Evolutionary conservation across 2,329 filamentous ascomycete species (phyloP), one percentile per base, ranked within the genome.

Genomic region (Calonectria honghensis): DNA sequence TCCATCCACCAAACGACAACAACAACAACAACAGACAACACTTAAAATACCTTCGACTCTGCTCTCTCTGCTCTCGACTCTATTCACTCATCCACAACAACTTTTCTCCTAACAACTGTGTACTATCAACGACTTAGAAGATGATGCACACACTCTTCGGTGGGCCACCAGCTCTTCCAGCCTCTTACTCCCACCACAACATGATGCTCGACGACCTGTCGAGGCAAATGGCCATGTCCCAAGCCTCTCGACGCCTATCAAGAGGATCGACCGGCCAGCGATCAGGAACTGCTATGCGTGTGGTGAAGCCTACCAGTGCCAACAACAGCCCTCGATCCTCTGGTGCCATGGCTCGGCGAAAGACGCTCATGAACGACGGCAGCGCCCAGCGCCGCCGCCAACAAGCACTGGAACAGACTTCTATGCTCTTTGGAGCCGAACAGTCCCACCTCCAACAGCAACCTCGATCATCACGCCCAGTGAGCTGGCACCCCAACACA

Each of bases 401-500:
- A 65, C 88, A 89, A 74, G 85, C 85, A 39, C 79, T 88, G 57
- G 86, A 90, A 73, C 86, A 89, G 73, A 81, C 87, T 32, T 76
- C 79, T 50, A 64, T 79, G 51, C 79, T 78, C 59, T 81, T 82
- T 68, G 75, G 82, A 24, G 68, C 77, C 1, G 79, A 79, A 45
- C 75, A 76, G 45, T 16, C 57, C 35, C 35, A 61, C n/a, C 35
- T 41, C 41, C 70, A 70, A 48, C 74, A 76, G 37, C 75, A 79
- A 72, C 41, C 78, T 54, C 83, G 85, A 80, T 84, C 88, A 50
- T 85, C 85, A 68, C 90, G 94, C 52, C 94, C 94, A 7, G 87
- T 94, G 59, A 95, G 94, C 87, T 96, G 94, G 94, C 94, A 96
- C 82, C 93, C 94, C 3, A 90, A 90, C 29, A 90, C 93, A 13